Conservation (phyloP, 257 asterid genomes). For the Salvia rosmarinus region DNA sequence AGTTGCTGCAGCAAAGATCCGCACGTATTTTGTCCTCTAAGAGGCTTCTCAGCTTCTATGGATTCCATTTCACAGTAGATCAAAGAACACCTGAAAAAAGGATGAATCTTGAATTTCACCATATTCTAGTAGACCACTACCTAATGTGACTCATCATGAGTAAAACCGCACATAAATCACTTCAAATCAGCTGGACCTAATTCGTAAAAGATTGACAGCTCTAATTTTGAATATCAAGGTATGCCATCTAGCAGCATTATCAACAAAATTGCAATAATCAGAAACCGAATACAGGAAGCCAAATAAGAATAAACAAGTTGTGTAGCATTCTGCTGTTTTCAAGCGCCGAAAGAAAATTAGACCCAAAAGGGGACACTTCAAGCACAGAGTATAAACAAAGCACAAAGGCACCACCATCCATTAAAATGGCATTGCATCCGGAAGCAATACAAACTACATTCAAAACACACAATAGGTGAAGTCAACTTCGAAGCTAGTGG, state of each 20-base stretch:
- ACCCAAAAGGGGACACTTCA: neutral
- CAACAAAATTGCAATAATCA: constrained; percentile 5
- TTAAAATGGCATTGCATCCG: constrained; percentile 28
- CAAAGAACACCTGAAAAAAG: constrained; percentile 33
- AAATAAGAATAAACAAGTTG: neutral
- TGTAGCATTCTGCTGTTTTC: neutral
- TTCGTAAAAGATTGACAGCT: neutral
- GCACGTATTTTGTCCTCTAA: constrained; percentile 62
- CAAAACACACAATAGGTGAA: neutral
- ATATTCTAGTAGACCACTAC: neutral
- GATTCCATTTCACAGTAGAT: constrained; percentile 64
- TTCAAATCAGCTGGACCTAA: neutral
- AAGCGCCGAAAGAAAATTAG: neutral
- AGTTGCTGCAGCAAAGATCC: constrained; percentile 83
- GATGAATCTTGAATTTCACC: constrained; percentile 16
- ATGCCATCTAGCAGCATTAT: constrained; percentile 1
- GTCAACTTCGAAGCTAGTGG: constrained; percentile 19
- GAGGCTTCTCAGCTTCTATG: constrained; percentile 57
- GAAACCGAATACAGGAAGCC: neutral
- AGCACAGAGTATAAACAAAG: neutral
- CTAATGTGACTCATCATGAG: neutral
- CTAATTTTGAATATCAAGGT: constrained; percentile 2
- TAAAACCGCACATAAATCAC: neutral
- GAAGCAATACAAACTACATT: constrained; percentile 26
- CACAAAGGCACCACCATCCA: neutral